Conservation (phyloP, 116 monocot genomes). For the Trichopus zeylanicus region DNA sequence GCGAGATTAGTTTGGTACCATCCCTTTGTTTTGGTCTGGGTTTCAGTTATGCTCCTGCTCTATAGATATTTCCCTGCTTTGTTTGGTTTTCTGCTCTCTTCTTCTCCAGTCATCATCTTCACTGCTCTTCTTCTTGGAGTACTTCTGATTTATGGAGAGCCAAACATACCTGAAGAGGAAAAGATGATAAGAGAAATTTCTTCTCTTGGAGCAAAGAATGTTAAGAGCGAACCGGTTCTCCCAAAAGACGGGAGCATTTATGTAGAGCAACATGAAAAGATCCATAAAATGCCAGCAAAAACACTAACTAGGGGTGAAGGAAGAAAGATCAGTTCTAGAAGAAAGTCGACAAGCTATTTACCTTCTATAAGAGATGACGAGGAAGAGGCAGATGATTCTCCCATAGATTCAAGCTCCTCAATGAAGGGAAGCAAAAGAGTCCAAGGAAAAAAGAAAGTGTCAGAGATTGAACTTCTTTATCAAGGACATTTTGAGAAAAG, state of each 20-base stretch:
- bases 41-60: conserved; percentile 27
- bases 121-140: conserved; percentile 57
- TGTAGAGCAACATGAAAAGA: conserved; percentile 11
- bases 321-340: conserved; percentile 7
- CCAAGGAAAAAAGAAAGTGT: not conserved
- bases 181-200: conserved; percentile 28
- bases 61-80: conserved; percentile 34
- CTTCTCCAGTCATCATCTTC: conserved; percentile 63
- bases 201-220: conserved; percentile 13
- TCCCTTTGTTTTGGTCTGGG: conserved; percentile 25
- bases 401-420: conserved; percentile 9
- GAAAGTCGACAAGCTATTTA: conserved; percentile 3
- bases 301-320: conserved; percentile 16
- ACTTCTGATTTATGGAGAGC: conserved; percentile 54
- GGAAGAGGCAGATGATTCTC: conserved; percentile 6
- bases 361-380: too few species aligned
- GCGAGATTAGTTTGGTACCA: conserved; percentile 30
- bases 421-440: conserved; percentile 12
- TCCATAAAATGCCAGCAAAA: conserved; percentile 4
- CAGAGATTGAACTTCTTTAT: conserved; percentile 13
- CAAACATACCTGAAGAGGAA: conserved; percentile 28
- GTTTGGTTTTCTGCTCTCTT: conserved; percentile 42
- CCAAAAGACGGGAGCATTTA: conserved; percentile 22
- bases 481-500: conserved; percentile 8
- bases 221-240: conserved; percentile 9